Percentiles rank a stretch among this genome's conserved stretches.
Evolutionary conservation across 495 filamentous ascomycete species (phyloP).

Genomic region (Hypoxylon fuscum): DNA sequence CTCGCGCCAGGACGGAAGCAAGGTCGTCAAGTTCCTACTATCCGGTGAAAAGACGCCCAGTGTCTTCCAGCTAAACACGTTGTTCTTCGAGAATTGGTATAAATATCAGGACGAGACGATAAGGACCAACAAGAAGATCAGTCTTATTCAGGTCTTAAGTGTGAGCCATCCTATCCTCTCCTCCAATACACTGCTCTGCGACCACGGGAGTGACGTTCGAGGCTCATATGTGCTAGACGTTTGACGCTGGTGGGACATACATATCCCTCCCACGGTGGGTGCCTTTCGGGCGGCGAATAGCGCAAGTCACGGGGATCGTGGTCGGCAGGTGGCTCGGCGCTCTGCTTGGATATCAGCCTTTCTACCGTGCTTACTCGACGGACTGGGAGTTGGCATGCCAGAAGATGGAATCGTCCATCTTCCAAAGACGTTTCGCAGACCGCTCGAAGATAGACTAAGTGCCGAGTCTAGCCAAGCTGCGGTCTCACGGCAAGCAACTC

Average conservation of each 20-base stretch:
- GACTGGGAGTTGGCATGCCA: conserved; percentile 54
- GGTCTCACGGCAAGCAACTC: too few relatives aligned
- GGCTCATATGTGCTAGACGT: conserved; percentile 32
- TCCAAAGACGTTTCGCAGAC: not conserved
- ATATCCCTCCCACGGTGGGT: conserved; percentile 48
- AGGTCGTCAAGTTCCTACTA: conserved; percentile 9
- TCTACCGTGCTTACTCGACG: conserved; percentile 52
- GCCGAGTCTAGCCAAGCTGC: too few relatives aligned
- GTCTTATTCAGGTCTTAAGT: conserved; percentile 50
- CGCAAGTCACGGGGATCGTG: conserved; percentile 47
- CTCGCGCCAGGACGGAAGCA: not conserved
- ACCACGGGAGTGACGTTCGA: not conserved
- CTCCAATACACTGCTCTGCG: not conserved
- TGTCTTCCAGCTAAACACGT: conserved; percentile 44
- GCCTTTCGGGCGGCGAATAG: conserved; percentile 46
- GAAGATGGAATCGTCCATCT: conserved; percentile 45
- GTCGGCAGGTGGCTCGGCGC: conserved; percentile 59
- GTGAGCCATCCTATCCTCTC: not conserved
- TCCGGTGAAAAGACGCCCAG: conserved; percentile 32
- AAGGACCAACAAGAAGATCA: conserved; percentile 37
- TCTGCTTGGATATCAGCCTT: conserved; percentile 57
- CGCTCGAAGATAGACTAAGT: too few relatives aligned
- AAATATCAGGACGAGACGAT: conserved; percentile 55
- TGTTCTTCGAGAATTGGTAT: conserved; percentile 63
- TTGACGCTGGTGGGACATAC: conserved; percentile 54